phyloP scores from a whole-genome alignment of 1,284 basidiomycete species.

The Tylopilus orsonianus region DNA sequence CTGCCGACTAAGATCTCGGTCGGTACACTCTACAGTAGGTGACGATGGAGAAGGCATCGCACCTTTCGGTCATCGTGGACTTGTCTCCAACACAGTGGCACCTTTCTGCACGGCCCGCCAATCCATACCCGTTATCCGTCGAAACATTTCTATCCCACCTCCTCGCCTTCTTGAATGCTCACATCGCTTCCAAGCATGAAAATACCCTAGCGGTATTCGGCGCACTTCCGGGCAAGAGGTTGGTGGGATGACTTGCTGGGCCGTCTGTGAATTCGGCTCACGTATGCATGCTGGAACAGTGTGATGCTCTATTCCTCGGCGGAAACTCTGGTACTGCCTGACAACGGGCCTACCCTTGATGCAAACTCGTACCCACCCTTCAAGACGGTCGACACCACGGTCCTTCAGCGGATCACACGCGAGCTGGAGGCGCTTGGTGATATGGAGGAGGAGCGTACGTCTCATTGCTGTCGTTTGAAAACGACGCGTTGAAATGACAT shows the following conservation, averaged over 20 bases:
- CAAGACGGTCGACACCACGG: constrained; percentile 65
- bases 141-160: constrained; percentile 75
- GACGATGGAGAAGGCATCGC: constrained; percentile 56
- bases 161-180: constrained; percentile 89
- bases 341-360: constrained; percentile 48
- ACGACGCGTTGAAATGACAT: constrained; percentile 8
- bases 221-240: constrained; percentile 82
- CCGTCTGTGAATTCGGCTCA: constrained; percentile 2
- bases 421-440: constrained; percentile 58
- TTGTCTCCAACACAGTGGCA: constrained; percentile 83
- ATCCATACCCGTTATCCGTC: constrained; percentile 57
- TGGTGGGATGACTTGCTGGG: constrained; percentile 22
- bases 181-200: constrained; percentile 87
- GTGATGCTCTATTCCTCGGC: constrained; percentile 73
- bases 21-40: no score
- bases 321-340: constrained; percentile 40
- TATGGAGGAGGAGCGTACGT: constrained; percentile 50
- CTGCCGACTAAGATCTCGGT: no score
- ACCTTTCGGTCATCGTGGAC: constrained; percentile 82
- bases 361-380: constrained; percentile 86
- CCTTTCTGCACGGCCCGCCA: constrained; percentile 50
- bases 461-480: constrained; percentile 1
- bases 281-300: constrained; percentile 37
- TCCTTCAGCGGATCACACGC: constrained; percentile 62
- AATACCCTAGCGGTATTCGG: constrained; percentile 93